Conservation (phyloP, 2,329 filamentous ascomycete genomes). For the Fusarium torreyae region DNA sequence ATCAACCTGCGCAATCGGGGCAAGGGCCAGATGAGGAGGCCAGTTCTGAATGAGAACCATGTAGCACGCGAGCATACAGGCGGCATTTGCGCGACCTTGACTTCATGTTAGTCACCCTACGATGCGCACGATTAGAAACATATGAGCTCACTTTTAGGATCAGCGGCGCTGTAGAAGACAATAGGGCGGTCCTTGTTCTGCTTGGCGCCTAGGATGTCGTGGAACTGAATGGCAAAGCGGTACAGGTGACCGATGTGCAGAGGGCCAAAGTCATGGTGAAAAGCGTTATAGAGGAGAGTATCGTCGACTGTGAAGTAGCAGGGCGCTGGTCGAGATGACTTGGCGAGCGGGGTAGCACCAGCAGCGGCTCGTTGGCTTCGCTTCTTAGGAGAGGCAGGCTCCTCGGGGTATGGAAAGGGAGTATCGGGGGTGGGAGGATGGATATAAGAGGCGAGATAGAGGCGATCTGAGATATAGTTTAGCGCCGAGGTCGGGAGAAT, state of each 20-base stretch:
- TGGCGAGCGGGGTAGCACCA: slow-evolving; percentile 54
- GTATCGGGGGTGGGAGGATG: slow-evolving; percentile 85
- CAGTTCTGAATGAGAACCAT: slow-evolving; percentile 99
- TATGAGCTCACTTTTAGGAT: slow-evolving; percentile 82
- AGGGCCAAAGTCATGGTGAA: slow-evolving; percentile 98
- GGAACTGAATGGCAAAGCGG: slow-evolving; percentile 94
- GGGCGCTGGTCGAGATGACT: slow-evolving; percentile 66
- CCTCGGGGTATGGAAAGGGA: slow-evolving; percentile 89
- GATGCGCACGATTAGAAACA: slow-evolving; percentile 4
- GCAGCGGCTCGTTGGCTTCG: slow-evolving; percentile 71
- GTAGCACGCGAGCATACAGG: slow-evolving; percentile 95
- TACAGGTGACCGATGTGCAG: slow-evolving; percentile 98
- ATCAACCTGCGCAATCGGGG: slow-evolving; percentile 96
- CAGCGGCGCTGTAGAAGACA: slow-evolving; percentile 95
- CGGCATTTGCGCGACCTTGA: slow-evolving; percentile 88
- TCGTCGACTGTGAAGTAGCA: slow-evolving; percentile 98
- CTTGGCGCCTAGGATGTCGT: slow-evolving; percentile 92
- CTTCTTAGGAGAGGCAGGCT: slow-evolving; percentile 63
- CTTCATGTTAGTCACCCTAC: slow-evolving; percentile 31
- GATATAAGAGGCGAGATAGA: slow-evolving; percentile 94
- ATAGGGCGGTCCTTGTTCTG: slow-evolving; percentile 92
- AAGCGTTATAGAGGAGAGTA: slow-evolving; percentile 94
- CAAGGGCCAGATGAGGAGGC: slow-evolving; percentile 95
- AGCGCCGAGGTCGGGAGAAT: slow-evolving; percentile 42
- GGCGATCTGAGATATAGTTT: slow-evolving; percentile 76